These are phyloP conservation scores for Rhizopogon roseolus DNA, from an alignment of 768 basidiomycete genomes.

Conservation along the genomic window DNA sequence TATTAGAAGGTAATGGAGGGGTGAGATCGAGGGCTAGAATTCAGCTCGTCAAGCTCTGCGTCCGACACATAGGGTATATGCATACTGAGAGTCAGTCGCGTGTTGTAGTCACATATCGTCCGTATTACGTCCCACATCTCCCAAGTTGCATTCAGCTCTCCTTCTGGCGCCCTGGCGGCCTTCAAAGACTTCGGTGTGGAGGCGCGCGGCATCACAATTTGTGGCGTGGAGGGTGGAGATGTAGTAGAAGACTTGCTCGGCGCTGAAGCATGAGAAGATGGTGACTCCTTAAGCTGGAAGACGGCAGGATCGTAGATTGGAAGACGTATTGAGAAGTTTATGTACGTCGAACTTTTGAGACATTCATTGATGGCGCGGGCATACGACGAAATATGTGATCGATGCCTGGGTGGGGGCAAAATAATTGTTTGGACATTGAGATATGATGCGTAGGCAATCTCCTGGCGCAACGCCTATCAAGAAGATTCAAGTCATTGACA, in stretches of 20 bases:
- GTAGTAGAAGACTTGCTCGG: constrained; percentile 8
- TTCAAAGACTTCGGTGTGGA: constrained; percentile 21
- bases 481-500: neutral
- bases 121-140: constrained; percentile 98
- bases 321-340: constrained; percentile 78
- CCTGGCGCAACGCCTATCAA: constrained; percentile 82
- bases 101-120: constrained; percentile 81
- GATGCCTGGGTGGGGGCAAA: constrained; percentile 82
- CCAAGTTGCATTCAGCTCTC: constrained; percentile 77
- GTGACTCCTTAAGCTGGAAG: constrained; percentile 36
- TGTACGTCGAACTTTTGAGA: constrained; percentile 62
- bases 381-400: constrained; percentile 85
- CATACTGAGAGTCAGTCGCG: constrained; percentile 68
- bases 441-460: constrained; percentile 89
- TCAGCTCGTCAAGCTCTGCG: constrained; percentile 9
- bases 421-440: constrained; percentile 82
- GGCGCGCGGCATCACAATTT: constrained; percentile 8
- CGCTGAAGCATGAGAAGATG: constrained; percentile 14
- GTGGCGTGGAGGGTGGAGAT: constrained; percentile 11
- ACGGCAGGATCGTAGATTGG: constrained; percentile 76
- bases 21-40: constrained; percentile 83
- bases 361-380: constrained; percentile 85
- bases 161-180: constrained; percentile 39
- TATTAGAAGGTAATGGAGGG: constrained; percentile 76
- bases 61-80: constrained; percentile 7